These are phyloP conservation scores for Straminergon stramineum DNA, from an alignment of 225 moss, liverwort and hornwort species.

Conservation along the genomic window DNA sequence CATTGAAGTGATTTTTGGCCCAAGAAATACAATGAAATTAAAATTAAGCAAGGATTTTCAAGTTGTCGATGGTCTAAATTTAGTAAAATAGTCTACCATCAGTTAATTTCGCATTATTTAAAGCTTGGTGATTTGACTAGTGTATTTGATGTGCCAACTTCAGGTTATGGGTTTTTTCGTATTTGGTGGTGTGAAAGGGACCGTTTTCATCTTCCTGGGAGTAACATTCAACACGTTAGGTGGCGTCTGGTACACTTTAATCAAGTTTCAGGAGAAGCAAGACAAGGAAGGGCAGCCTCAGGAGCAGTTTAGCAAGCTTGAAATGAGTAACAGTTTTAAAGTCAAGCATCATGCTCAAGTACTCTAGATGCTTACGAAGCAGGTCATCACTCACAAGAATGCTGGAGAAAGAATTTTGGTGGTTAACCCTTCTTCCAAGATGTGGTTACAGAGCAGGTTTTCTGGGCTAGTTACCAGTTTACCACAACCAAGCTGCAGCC, in stretches of 20 bases:
- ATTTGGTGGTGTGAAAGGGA: constrained; percentile 53
- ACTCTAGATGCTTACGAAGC: neutral
- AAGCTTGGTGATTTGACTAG: neutral
- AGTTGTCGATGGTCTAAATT: neutral
- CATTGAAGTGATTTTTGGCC: neutral
- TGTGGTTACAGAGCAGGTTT: neutral
- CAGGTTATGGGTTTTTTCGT: constrained; percentile 56
- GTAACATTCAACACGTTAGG: constrained; percentile 50
- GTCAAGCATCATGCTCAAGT: neutral
- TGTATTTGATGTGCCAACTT: neutral
- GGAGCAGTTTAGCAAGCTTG: constrained; percentile 10
- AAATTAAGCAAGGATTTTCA: neutral
- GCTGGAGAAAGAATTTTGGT: neutral
- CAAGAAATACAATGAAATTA: neutral
- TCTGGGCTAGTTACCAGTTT: neutral
- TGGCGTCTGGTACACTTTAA: constrained; percentile 51
- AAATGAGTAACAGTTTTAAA: constrained; percentile 20
- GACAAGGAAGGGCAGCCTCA: constrained; percentile 5
- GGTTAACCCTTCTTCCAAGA: neutral
- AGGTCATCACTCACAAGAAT: neutral
- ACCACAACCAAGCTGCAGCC: neutral
- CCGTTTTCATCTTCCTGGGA: constrained; percentile 44
- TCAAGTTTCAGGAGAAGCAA: constrained; percentile 39
- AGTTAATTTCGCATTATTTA: neutral
- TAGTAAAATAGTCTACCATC: neutral